Evolutionary conservation across 2,329 filamentous ascomycete genomes (phyloP).

Genomic region (Cordyceps cateniannulata): DNA sequence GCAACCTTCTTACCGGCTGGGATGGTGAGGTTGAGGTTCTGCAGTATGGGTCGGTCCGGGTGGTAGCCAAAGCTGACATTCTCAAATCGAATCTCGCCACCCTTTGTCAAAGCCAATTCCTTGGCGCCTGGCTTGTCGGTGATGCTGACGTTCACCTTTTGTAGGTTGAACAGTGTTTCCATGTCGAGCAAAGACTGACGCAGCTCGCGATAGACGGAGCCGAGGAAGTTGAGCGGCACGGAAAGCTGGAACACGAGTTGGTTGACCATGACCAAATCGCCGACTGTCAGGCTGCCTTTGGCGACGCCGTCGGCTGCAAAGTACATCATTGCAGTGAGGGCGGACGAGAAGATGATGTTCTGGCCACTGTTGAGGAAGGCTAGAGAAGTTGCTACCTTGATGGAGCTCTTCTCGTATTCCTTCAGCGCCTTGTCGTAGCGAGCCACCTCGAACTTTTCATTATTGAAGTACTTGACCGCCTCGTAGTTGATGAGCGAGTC

Average conservation of each 20-base stretch:
- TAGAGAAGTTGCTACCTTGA: constrained; percentile 92
- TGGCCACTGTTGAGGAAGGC: constrained; percentile 92
- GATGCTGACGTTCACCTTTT: constrained; percentile 90
- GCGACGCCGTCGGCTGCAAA: constrained; percentile 87
- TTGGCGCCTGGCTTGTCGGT: constrained; percentile 70
- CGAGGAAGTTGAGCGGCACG: constrained; percentile 92
- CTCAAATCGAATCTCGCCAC: constrained; percentile 89
- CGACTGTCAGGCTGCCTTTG: constrained; percentile 73
- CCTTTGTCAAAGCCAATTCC: constrained; percentile 62
- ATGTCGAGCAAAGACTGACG: constrained; percentile 93
- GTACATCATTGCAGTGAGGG: constrained; percentile 97
- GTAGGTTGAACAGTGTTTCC: constrained; percentile 95
- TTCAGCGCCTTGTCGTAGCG: constrained; percentile 84
- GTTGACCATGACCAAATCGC: constrained; percentile 97
- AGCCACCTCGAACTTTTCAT: constrained; percentile 87
- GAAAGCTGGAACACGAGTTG: constrained; percentile 97
- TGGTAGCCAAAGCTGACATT: constrained; percentile 94
- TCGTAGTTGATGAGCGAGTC: constrained; percentile 99
- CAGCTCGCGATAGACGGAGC: constrained; percentile 94
- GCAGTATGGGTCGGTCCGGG: constrained; percentile 77
- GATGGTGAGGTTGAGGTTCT: constrained; percentile 78
- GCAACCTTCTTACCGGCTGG: constrained; percentile 95
- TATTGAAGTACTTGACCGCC: constrained; percentile 99
- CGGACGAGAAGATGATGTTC: constrained; percentile 93
- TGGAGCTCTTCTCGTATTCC: constrained; percentile 86